A percentile compares a stretch with the other conserved stretches of the same genome.
Evolutionary conservation across 306 rosid genomes (phyloP).

Genomic region (Lathyrus oleraceus): DNA sequence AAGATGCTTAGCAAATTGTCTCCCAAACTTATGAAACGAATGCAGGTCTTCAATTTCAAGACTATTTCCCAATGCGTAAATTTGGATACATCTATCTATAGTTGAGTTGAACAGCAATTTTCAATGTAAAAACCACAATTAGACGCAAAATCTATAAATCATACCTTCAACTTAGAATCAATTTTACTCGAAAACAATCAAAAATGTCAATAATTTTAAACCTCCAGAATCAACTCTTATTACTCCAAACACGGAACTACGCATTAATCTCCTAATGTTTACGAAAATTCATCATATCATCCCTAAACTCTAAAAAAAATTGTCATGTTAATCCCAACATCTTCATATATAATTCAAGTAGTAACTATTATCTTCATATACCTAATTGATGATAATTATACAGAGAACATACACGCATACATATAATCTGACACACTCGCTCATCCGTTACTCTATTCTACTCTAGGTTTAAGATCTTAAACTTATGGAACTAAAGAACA

Average conservation of each 20-base stretch:
- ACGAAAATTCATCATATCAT: background rate
- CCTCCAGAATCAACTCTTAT: background rate
- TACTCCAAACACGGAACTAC: background rate
- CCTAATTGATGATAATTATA: background rate
- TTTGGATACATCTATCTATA: background rate
- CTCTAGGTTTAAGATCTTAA: slow-evolving; percentile 5
- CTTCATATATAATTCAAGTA: background rate
- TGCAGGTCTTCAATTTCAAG: background rate
- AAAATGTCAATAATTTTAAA: background rate
- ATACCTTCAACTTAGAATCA: background rate
- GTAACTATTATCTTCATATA: background rate
- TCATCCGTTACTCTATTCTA: background rate
- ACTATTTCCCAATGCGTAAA: background rate
- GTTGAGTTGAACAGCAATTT: background rate
- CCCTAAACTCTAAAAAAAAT: background rate
- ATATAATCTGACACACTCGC: background rate
- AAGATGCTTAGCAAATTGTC: background rate
- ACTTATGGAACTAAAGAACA: background rate
- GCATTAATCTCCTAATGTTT: background rate
- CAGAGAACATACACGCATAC: background rate
- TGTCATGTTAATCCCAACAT: background rate
- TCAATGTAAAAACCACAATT: background rate
- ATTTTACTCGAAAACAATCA: background rate
- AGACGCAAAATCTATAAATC: background rate
- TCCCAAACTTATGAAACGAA: background rate